Percentiles rank a stretch among this genome's conserved stretches.
These are phyloP conservation scores for Acacia crassicarpa DNA, from an alignment of 306 rosid genomes.

Conservation along the genomic window DNA sequence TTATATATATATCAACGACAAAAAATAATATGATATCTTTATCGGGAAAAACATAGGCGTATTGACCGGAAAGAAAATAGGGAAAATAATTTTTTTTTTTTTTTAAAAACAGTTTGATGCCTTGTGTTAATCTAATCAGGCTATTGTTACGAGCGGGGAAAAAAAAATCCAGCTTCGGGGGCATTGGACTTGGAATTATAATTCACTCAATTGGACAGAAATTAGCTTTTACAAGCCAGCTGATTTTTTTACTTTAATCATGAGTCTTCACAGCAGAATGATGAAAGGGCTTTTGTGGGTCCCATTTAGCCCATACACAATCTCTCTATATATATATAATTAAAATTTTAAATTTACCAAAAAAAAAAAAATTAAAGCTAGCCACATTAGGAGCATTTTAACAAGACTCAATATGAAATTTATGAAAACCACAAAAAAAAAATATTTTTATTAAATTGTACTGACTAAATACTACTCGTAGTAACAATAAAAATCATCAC, in stretches of 20 bases:
- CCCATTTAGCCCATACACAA: slow-evolving; percentile 38
- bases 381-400: background rate
- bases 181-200: background rate
- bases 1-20: too few species aligned
- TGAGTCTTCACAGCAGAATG: slow-evolving; percentile 26
- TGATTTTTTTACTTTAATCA: slow-evolving; percentile 62
- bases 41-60: too few species aligned
- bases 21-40: too few species aligned
- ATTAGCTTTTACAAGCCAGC: slow-evolving; percentile 62
- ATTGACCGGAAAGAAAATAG: background rate
- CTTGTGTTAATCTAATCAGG: background rate
- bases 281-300: slow-evolving; percentile 31
- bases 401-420: background rate
- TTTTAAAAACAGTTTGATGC: background rate
- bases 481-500: background rate
- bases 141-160: background rate
- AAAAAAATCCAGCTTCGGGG: too few species aligned
- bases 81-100: background rate
- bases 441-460: too few species aligned
- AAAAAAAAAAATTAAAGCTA: too few species aligned
- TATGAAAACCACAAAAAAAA: background rate
- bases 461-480: too few species aligned
- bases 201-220: slow-evolving; percentile 50
- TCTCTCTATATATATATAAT: background rate
- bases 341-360: too few species aligned